Evolutionary conservation across 2,329 filamentous ascomycete genomes (phyloP).

Genomic region (Raffaelea albimanens): DNA sequence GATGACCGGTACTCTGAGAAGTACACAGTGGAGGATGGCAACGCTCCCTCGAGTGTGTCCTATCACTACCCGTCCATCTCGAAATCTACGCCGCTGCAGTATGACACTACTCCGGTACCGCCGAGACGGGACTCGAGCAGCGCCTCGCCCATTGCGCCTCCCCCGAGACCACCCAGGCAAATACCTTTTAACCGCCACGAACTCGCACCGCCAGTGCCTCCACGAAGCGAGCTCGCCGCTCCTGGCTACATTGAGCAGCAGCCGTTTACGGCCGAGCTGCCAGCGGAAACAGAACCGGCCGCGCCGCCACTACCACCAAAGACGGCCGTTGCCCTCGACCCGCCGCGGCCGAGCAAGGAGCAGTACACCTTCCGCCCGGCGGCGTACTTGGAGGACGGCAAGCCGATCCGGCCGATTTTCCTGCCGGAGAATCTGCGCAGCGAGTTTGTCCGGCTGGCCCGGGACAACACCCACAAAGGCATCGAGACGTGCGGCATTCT

Average conservation of each 20-base stretch:
- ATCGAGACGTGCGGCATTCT: constrained; percentile 94
- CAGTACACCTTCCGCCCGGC: constrained; percentile 72
- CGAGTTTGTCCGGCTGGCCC: constrained; percentile 65
- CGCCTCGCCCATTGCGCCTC: too few species aligned
- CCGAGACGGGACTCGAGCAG: too few species aligned
- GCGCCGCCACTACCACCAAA: background rate
- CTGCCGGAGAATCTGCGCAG: constrained; percentile 66
- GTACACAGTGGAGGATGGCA: constrained; percentile 16
- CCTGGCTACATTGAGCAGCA: too few species aligned
- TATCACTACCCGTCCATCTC: constrained; percentile 51
- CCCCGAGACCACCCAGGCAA: too few species aligned
- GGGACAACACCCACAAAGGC: constrained; percentile 67
- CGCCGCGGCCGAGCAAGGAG: constrained; percentile 26
- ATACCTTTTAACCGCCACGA: too few species aligned
- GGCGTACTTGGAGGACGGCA: constrained; percentile 82
- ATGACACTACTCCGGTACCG: constrained; percentile 20
- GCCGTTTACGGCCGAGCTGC: too few species aligned
- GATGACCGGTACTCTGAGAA: constrained; percentile 14
- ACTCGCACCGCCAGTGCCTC: too few species aligned
- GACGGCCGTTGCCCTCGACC: background rate
- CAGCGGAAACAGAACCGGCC: background rate
- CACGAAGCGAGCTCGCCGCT: too few species aligned
- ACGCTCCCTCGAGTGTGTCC: constrained; percentile 11
- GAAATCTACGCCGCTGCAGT: constrained; percentile 39
- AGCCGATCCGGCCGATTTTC: constrained; percentile 78